Base-by-base conservation (phyloP, 495 filamentous ascomycete species). In the Diplogelasinospora grovesii region DNA sequence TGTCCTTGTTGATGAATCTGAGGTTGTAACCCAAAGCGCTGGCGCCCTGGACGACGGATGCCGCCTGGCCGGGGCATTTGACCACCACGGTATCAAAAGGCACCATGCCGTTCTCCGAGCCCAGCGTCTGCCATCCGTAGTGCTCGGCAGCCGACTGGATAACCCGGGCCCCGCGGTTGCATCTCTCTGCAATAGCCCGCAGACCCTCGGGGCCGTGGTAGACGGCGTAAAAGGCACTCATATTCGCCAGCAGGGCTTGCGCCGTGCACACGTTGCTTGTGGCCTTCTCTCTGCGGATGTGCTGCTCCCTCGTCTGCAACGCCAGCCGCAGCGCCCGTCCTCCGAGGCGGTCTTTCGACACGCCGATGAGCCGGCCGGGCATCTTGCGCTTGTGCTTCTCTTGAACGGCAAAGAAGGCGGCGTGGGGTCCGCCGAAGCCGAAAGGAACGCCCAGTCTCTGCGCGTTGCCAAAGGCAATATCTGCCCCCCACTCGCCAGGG, bases 221-320 rank as follows among this genome's bases (percentile, higher is more conserved):
- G 25, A 97, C 77, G n/a, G 89, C 92, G 61, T 96, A 98, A 66
- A 98, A 85, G 36, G 92, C 87, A 51, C 80, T 93, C 86, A 97
- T 96, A 61, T 98, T 98, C 14, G 92, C 92, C 22, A 97, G 73
- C 13, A 98, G 63, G 7, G 92, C 92, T 60, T 98, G 92, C 5
- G 92, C 92, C 15, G 92, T 98, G 65, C 92, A 98, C 43, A 98
- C 94, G 62, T 98, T 98, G 70, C 89, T 95, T 5, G 92, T 98
- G 2, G 92, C 92, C 75, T 98, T 98, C 63, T 98, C 92, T 53
- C 92, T 77, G 50, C 92, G 75, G 60, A 98, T 98, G 57, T 98
- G 92, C 63, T 98, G 92, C 65, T 98, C 92, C 56, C 92, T 71
- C 9, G 92, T 98, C 66, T 98, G 92, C 30, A 98, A 65, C 16